Conservation (phyloP, 805 yeast species). For the Ogataea wickerhamii region DNA sequence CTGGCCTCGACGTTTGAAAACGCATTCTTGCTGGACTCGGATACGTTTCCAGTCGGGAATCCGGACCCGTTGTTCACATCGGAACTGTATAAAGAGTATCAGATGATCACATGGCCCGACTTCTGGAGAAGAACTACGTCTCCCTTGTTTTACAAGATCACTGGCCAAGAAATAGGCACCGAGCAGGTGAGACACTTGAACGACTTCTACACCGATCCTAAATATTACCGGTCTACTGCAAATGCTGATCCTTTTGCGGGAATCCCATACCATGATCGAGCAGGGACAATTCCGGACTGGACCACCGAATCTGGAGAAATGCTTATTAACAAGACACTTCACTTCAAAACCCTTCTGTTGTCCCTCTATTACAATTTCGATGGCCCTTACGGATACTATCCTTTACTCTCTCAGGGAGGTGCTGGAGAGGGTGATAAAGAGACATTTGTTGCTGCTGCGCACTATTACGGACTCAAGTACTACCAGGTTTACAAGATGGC, state of each 20-base stretch:
- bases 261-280: constrained; percentile 57
- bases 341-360: constrained; percentile 53
- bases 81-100: constrained; percentile 50
- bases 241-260: constrained; percentile 29
- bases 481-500: constrained; percentile 49
- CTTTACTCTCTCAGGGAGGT: constrained; percentile 55
- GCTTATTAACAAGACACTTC: constrained; percentile 53
- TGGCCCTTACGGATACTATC: constrained; percentile 60
- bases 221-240: constrained; percentile 31
- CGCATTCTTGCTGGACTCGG: constrained; percentile 70
- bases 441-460: constrained; percentile 69
- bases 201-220: constrained; percentile 31
- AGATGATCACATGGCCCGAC: constrained; percentile 75
- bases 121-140: constrained; percentile 84
- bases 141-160: constrained; percentile 67
- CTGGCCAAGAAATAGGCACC: constrained; percentile 47
- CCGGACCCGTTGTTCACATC: constrained; percentile 58
- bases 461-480: constrained; percentile 43
- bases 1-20: constrained; percentile 71
- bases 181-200: constrained; percentile 29
- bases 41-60: constrained; percentile 64
- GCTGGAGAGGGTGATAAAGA: constrained; percentile 81
- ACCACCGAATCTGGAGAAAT: constrained; percentile 72
- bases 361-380: constrained; percentile 62
- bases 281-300: constrained; percentile 65